Percentiles rank a stretch among this genome's conserved stretches.
These are phyloP conservation scores for Fraxinus floribunda DNA, from an alignment of 305 asterid genomes.

Conservation along the genomic window DNA sequence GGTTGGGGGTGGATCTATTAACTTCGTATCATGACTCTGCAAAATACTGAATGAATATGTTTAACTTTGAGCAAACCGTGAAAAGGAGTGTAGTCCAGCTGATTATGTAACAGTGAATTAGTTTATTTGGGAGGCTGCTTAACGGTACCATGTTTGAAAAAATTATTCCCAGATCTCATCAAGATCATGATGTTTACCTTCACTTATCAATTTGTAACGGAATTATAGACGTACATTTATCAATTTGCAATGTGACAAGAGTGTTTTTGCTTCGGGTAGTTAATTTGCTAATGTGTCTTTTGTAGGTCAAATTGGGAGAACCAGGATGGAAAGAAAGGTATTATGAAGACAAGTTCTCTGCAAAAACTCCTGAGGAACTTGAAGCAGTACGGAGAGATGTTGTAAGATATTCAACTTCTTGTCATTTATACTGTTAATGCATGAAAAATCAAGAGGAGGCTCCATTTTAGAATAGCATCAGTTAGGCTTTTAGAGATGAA, in stretches of 20 bases:
- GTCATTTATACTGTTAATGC: constrained; percentile 10
- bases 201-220: neutral
- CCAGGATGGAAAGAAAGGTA: constrained; percentile 97
- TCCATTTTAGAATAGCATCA: neutral
- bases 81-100: neutral
- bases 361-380: constrained; percentile 72
- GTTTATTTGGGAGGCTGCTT: neutral
- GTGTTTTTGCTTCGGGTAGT: constrained; percentile 16
- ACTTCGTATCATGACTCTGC: neutral
- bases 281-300: constrained; percentile 23
- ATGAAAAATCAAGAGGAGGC: constrained; percentile 11
- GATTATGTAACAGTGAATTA: neutral
- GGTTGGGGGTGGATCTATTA: neutral
- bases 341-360: constrained; percentile 83
- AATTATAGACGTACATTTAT: neutral
- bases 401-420: constrained; percentile 53
- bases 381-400: constrained; percentile 74
- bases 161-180: neutral
- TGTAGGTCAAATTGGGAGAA: constrained; percentile 79
- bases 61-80: neutral
- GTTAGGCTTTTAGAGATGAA: constrained; percentile 7
- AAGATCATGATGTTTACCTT: neutral
- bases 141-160: neutral
- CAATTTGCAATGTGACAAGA: neutral
- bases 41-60: neutral